A percentile compares a stretch with the other conserved stretches of the same genome.
Conservation (phyloP, 2,329 filamentous ascomycete genomes). For the Alternaria ethzedia region DNA sequence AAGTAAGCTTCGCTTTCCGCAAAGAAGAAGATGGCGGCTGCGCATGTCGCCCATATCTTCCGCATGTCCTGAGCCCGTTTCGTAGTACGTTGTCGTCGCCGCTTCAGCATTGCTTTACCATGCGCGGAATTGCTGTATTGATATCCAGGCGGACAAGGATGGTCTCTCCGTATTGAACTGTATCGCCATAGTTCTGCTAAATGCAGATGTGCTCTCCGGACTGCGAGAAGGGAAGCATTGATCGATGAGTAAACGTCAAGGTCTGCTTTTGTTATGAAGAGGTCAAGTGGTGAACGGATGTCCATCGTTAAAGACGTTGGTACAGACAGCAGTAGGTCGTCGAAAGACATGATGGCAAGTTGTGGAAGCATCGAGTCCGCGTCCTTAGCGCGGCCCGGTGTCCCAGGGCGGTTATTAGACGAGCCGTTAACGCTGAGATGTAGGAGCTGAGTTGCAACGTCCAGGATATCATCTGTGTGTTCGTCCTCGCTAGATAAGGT, state of each 20-base stretch:
- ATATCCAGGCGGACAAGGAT: slow-evolving; percentile 73
- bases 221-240: slow-evolving; percentile 83
- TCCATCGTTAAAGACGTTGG: slow-evolving; percentile 74
- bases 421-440: slow-evolving; percentile 67
- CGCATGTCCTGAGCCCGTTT: slow-evolving; percentile 72
- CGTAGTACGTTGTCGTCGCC: slow-evolving; percentile 69
- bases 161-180: slow-evolving; percentile 75
- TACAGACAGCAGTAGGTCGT: slow-evolving; percentile 80
- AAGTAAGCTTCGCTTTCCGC: slow-evolving; percentile 88
- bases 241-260: slow-evolving; percentile 82
- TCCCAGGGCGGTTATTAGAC: slow-evolving; percentile 44
- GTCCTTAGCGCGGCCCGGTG: slow-evolving; percentile 48
- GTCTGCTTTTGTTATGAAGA: slow-evolving; percentile 81
- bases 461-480: slow-evolving; percentile 73
- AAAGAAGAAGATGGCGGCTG: slow-evolving; percentile 85
- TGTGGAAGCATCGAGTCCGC: slow-evolving; percentile 41
- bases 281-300: slow-evolving; percentile 79
- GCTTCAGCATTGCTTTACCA: slow-evolving; percentile 65
- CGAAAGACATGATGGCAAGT: slow-evolving; percentile 65
- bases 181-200: slow-evolving; percentile 88
- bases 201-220: slow-evolving; percentile 84
- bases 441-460: slow-evolving; percentile 79
- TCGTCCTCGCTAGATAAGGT: slow-evolving; percentile 81
- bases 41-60: slow-evolving; percentile 87
- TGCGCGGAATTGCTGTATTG: slow-evolving; percentile 66